Base-by-base conservation (phyloP, 345 rosid species). In the Melastoma malabathricum region DNA sequence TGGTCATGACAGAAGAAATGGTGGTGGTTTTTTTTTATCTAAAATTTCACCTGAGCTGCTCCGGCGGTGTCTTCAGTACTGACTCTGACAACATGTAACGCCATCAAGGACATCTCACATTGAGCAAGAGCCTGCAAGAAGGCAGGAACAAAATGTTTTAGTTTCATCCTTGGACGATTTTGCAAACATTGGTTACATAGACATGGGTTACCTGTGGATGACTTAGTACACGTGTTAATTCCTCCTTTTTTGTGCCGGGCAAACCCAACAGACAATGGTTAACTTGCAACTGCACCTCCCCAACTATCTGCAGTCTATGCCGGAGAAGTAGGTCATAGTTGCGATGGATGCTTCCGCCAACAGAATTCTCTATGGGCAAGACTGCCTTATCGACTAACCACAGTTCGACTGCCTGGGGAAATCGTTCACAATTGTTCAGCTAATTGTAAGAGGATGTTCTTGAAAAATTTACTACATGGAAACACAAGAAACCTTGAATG, bases 311-410 rank as follows among this genome's bases (percentile, higher is more conserved):
- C 68, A 92, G 79, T 72, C 95, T 83, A 68, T 88, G 98, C 20
- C 90, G 86, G 52, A 87, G 89, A 49, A 92, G 94, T 54, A 92
- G 68, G 67, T 92, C 98, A 67, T 92, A 92, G 67, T 84, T 88
- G 45, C 86, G 86, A 65, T 88, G 97, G 64, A 87, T 79, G 68
- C 98, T 88, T 45, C 98, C 98, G 57, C 83, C 95, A 14, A 84
- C 70, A 47, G 97, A 92, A 66, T 76, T 88, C 69, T 92, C 98
- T 1, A 92, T 84, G 3, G 97, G 97, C 51, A 92, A 70, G 62
- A 92, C 79, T 46, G 97, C 98, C 68, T 78, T 92, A 58, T 92
- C 88, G 66, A 87, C 97, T 60, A 87, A 65, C 89, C 95, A 87
- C 44, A 77, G 75, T 62, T 87, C 98, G 70, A 87, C 98, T 50